A percentile compares a stretch with the other conserved stretches of the same genome.
Evolutionary conservation across 2,329 filamentous ascomycete genomes (phyloP).

Genomic region (Madurella mycetomatis): DNA sequence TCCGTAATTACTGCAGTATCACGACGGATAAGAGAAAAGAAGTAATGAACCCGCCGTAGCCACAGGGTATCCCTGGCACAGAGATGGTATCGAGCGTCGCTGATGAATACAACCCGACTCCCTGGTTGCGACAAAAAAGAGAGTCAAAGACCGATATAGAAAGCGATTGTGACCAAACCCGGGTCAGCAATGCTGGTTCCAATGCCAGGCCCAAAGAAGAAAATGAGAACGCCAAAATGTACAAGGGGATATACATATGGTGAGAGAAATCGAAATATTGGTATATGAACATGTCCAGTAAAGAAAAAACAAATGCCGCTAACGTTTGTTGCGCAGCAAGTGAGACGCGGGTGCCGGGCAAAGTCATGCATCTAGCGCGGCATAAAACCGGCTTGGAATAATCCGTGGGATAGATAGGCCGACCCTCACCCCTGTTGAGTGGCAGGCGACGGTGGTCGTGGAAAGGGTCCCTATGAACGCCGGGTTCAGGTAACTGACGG

Average conservation of each 20-base stretch:
- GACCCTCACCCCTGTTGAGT: no score
- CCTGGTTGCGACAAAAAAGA: constrained; percentile 4
- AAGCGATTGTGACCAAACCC: constrained; percentile 16
- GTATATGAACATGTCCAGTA: constrained; percentile 5
- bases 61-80: no score
- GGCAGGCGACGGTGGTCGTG: no score
- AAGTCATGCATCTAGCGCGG: no score
- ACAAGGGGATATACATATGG: constrained; percentile 6
- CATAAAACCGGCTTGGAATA: no score
- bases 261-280: constrained; percentile 4
- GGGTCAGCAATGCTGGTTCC: constrained; percentile 15
- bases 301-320: neutral
- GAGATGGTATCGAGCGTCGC: no score
- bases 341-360: no score
- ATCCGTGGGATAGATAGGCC: no score
- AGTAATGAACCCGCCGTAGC: no score
- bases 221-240: constrained; percentile 5
- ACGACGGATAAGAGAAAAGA: no score
- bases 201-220: constrained; percentile 1
- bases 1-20: neutral
- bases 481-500: neutral
- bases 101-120: neutral
- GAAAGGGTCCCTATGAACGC: neutral
- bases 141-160: constrained; percentile 1
- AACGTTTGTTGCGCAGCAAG: no score